Evolutionary conservation across 345 rosid genomes (phyloP), one percentile per base, ranked within the genome.

Genomic region (Eucalyptus lansdowneana): DNA sequence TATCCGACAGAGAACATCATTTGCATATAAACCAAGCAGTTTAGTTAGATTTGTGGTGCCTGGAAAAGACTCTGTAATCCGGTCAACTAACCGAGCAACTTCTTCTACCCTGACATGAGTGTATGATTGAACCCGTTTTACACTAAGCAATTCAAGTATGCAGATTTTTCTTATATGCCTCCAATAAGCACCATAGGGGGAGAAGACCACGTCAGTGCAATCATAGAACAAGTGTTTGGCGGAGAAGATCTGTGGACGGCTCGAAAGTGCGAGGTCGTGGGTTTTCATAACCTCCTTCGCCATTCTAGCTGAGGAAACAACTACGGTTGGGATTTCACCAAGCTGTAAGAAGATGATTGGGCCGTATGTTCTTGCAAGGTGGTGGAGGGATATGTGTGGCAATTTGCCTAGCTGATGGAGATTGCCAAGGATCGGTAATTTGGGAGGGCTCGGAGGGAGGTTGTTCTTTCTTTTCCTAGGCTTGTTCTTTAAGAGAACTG

Each of bases 361-460:
- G 2, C 96, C 94, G 72, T 89, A 89, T 80, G 90, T 87, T 25
- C 72, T 65, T 2, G 95, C 88, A 12, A 94, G 92, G 69, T 27
- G 80, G 44, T 45, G 88, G 86, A 95, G 92, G 53, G 93, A 93
- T 31, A 85, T 85, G 89, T 93, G 95, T 25, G 93, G 94, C 45
- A 49, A 34, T 85, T 87, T 89, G 9, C 90, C 89, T 7, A 93
- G 93, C 90, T 91, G 95, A 90, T 93, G 94, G 76, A 94, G 93
- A 90, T 94, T 94, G 31, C 96, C 95, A 6, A 94, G 72, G 88
- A 93, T 37, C 11, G 96, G 96, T 12, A 95, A 90, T 90, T 91
- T 90, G 3, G 87, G 76, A 37, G 95, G 96, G 76, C 95, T 88
- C 42, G 95, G 94, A 5, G 94, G 94, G 44, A 92, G 95, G 86